phyloP scores from a whole-genome alignment of 2,329 filamentous ascomycete species.

The Verticillium longisporum region DNA sequence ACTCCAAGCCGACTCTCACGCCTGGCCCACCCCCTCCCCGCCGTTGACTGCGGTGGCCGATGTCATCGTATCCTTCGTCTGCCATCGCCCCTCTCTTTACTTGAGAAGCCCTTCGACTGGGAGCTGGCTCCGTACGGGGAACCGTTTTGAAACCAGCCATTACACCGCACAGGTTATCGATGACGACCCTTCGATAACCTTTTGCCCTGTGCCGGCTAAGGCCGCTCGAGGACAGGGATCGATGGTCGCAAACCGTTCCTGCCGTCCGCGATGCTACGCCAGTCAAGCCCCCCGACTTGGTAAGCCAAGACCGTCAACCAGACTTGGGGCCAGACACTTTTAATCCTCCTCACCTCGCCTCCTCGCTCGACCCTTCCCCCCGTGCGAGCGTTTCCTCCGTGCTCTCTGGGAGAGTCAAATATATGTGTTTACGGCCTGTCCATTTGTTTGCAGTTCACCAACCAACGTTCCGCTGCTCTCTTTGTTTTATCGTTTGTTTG shows the following conservation, averaged over 20 bases:
- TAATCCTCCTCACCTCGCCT: background rate
- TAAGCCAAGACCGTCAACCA: background rate
- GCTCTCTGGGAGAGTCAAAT: conserved; percentile 12
- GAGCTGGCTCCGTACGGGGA: background rate
- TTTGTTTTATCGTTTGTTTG: conserved; percentile 3
- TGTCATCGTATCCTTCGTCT: conserved; percentile 1
- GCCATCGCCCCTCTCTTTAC: background rate
- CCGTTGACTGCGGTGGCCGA: background rate
- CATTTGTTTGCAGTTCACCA: background rate
- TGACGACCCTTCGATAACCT: background rate
- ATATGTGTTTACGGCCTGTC: conserved; percentile 1
- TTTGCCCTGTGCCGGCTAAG: background rate
- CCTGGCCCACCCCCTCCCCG: background rate
- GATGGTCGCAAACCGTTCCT: background rate
- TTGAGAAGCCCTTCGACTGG: background rate
- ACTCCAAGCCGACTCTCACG: background rate
- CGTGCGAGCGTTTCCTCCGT: conserved; percentile 1
- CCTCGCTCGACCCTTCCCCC: background rate
- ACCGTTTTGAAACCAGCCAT: conserved; percentile 2
- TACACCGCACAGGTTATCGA: background rate
- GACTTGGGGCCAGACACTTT: background rate
- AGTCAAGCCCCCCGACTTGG: background rate
- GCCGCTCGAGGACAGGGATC: background rate
- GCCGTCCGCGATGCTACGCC: background rate
- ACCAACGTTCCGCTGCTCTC: background rate